Conservation (phyloP, 352 stramenopile species). For the Blastocystis sp. region DNA sequence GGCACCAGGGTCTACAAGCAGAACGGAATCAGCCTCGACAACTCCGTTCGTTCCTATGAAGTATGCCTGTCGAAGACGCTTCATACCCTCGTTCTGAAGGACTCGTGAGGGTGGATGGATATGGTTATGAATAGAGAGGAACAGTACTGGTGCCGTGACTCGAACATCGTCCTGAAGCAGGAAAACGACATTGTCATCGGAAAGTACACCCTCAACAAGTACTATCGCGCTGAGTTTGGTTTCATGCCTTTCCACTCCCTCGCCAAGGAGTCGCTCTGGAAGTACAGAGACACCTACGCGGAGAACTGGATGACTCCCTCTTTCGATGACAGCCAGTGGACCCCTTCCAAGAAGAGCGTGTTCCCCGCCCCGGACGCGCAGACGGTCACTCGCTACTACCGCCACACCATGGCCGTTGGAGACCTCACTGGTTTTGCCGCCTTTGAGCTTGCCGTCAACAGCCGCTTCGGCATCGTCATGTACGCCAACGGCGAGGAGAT, state of each 20-base stretch:
- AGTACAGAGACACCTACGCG: not conserved
- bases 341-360: not conserved
- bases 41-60: not conserved
- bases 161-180: not conserved
- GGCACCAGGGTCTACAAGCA: not conserved
- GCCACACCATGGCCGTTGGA: not conserved
- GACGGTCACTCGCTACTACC: conserved; percentile 42
- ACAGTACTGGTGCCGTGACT: not conserved
- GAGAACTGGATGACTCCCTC: not conserved
- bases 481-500: conserved; percentile 58
- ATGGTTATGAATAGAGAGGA: not conserved
- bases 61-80: not conserved
- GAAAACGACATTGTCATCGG: not conserved
- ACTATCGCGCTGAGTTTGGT: not conserved
- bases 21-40: not conserved
- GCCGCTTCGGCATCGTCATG: conserved; percentile 1
- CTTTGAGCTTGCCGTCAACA: conserved; percentile 16
- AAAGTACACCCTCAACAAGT: not conserved
- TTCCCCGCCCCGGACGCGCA: not conserved
- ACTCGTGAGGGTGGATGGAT: not conserved
- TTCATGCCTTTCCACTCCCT: conserved; percentile 2
- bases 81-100: not conserved
- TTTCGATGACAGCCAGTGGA: not conserved
- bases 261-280: not conserved
- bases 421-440: conserved; percentile 20